These are phyloP conservation scores for Penicillium coprophilum DNA, from an alignment of 495 filamentous ascomycete genomes.

Conservation along the genomic window DNA sequence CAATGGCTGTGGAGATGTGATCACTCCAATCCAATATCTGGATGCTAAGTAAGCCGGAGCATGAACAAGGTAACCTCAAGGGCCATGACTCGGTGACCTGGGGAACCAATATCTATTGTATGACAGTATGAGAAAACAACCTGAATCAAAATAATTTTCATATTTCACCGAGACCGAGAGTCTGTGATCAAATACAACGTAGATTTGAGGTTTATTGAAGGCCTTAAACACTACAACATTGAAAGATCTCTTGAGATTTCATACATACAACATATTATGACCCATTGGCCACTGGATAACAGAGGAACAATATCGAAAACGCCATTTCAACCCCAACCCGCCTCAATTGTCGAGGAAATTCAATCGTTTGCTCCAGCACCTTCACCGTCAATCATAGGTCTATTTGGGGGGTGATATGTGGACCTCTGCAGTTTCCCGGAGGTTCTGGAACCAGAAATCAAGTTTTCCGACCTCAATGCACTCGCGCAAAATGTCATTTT, in stretches of 20 bases:
- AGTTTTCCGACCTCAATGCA: conserved; percentile 60
- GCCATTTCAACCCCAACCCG: conserved; percentile 1
- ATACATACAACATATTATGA: conserved; percentile 9
- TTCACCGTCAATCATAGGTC: not conserved
- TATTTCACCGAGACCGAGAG: not conserved
- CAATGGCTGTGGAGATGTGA: not conserved
- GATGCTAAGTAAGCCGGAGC: not conserved
- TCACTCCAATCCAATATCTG: not conserved
- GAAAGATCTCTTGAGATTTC: conserved; percentile 5
- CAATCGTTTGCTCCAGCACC: not conserved
- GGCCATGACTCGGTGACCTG: not conserved
- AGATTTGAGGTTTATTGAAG: not conserved
- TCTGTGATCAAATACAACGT: not conserved
- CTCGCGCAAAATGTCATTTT: conserved; percentile 50
- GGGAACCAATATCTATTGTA: not conserved
- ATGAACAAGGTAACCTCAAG: not conserved
- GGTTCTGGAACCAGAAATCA: conserved; percentile 59
- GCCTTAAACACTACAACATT: not conserved
- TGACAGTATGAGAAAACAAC: not conserved
- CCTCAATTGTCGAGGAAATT: conserved; percentile 3
- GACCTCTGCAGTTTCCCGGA: conserved; percentile 32
- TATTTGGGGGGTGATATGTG: not conserved
- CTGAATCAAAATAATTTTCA: not conserved
- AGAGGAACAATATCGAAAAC: conserved; percentile 2
- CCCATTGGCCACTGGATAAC: not conserved